Conservation (phyloP, 768 basidiomycete species). For the Hydnum rufescens region DNA sequence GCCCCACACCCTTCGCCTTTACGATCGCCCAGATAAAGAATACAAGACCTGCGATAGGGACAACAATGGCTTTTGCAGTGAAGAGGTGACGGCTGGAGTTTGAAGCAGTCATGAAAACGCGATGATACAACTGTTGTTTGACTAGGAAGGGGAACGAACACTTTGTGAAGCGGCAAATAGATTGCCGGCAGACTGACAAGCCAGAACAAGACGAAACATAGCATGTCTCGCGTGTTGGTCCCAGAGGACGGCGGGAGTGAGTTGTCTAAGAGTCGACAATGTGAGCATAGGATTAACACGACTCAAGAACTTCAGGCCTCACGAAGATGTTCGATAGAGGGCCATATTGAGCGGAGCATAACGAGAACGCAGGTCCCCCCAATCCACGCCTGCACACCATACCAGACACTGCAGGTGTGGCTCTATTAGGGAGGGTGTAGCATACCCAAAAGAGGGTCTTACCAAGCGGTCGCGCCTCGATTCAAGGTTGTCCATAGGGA, state of each 20-base stretch:
- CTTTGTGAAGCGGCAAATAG: conserved; percentile 68
- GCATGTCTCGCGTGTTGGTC: conserved; percentile 51
- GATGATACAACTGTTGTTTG: conserved; percentile 16
- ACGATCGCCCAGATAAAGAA: conserved; percentile 67
- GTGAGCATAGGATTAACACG: neutral
- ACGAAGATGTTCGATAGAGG: conserved; percentile 47
- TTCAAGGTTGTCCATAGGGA: conserved; percentile 53
- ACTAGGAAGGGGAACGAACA: conserved; percentile 27
- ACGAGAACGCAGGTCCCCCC: conserved; percentile 62
- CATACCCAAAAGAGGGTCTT: conserved; percentile 11
- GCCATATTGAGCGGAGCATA: conserved; percentile 61
- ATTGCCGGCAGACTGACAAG: conserved; percentile 57
- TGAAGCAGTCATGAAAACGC: neutral
- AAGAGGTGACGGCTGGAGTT: conserved; percentile 43
- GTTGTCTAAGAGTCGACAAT: conserved; percentile 30
- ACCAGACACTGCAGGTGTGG: conserved; percentile 35
- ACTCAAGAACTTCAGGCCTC: too few species aligned
- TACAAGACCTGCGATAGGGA: conserved; percentile 44
- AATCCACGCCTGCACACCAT: conserved; percentile 63
- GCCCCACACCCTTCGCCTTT: conserved; percentile 59
- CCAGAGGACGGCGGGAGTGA: conserved; percentile 50
- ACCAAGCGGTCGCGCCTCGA: conserved; percentile 56
- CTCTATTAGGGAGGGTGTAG: neutral
- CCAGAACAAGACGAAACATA: conserved; percentile 81
- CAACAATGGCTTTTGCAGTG: conserved; percentile 54